Percentiles rank a stretch among this genome's conserved stretches.
phyloP scores from a whole-genome alignment of 345 rosid genomes.

The Ceriops tagal region DNA sequence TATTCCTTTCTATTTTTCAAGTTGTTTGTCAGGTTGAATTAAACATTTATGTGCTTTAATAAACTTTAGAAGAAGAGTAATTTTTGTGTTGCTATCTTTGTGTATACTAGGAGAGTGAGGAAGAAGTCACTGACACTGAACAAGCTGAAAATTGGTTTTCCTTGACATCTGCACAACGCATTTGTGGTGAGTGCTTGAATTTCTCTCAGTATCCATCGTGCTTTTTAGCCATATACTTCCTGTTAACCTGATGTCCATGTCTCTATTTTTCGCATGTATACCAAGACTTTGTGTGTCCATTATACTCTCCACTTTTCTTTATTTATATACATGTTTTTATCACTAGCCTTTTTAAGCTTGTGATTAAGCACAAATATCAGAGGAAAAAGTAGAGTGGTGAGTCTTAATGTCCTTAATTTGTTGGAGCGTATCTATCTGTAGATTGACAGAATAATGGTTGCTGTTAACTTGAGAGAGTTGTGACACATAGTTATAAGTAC shows the following conservation, averaged over 20 bases:
- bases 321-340: neutral
- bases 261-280: neutral
- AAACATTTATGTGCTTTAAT: conserved; percentile 2
- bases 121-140: conserved; percentile 95
- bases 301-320: neutral
- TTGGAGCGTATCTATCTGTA: too few species aligned
- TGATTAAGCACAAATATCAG: neutral
- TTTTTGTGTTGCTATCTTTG: conserved; percentile 7
- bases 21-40: neutral
- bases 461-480: too few species aligned
- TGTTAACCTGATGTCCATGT: neutral
- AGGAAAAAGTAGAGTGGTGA: too few species aligned
- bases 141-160: conserved; percentile 99
- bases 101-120: conserved; percentile 80
- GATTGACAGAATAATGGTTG: too few species aligned
- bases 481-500: neutral
- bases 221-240: neutral
- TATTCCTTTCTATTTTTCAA: neutral
- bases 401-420: too few species aligned
- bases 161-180: conserved; percentile 95
- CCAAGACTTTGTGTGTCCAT: too few species aligned
- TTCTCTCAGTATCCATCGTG: neutral
- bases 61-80: neutral
- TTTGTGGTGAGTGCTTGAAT: conserved; percentile 58
- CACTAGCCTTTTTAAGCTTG: conserved; percentile 4